Percentiles rank a stretch among this genome's conserved stretches.
These are phyloP conservation scores for Ceratobasidium sp. DNA, from an alignment of 1,284 basidiomycete species.

Conservation along the genomic window DNA sequence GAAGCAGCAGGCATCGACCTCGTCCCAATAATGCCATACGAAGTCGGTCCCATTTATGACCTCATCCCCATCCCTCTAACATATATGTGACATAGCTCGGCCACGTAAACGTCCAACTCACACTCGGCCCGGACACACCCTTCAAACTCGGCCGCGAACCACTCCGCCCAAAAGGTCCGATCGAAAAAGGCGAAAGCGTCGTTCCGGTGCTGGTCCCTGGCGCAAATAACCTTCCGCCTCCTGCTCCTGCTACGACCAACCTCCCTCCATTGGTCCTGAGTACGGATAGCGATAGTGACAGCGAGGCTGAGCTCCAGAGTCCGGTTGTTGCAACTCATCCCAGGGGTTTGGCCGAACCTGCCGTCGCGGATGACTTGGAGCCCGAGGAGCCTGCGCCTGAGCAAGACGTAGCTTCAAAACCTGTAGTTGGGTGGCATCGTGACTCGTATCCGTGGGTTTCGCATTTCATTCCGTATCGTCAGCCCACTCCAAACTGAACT, in stretches of 20 bases:
- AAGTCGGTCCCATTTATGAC: constrained; percentile 3
- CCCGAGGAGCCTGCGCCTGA: constrained; percentile 9
- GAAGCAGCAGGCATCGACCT: constrained; percentile 55
- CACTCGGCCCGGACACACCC: constrained; percentile 29
- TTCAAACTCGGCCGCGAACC: constrained; percentile 30
- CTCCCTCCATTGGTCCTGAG: not conserved
- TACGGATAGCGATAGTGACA: constrained; percentile 21
- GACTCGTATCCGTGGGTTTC: constrained; percentile 34
- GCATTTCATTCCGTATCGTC: not conserved
- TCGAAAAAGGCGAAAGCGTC: constrained; percentile 11
- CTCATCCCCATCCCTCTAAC: not conserved
- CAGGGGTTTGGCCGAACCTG: not conserved
- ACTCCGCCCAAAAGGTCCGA: not conserved
- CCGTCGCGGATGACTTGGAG: not conserved
- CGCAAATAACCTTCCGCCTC: constrained; percentile 23
- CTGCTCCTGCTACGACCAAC: too few relatives aligned
- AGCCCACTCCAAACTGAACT: too few relatives aligned
- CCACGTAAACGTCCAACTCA: constrained; percentile 50
- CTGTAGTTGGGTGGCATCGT: constrained; percentile 44
- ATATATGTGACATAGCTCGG: constrained; percentile 26
- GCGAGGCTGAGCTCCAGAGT: constrained; percentile 5
- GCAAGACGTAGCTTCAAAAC: not conserved
- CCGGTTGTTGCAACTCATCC: not conserved
- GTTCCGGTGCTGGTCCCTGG: constrained; percentile 9
- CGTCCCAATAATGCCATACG: constrained; percentile 50